phyloP scores from a whole-genome alignment of 2,329 filamentous ascomycete species.

The Neofusicoccum umdonicola region DNA sequence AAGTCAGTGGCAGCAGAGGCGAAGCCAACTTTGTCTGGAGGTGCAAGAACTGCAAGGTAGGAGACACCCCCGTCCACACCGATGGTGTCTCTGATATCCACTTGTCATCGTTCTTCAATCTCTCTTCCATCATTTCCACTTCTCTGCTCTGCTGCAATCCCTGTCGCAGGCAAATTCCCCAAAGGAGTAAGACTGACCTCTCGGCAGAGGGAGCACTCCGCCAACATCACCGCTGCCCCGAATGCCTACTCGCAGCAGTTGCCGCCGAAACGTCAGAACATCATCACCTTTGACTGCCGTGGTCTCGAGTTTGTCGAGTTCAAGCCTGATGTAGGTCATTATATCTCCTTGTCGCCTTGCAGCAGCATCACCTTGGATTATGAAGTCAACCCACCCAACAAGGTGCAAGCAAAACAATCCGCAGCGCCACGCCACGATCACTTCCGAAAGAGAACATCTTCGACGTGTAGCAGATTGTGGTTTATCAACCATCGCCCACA shows the following conservation, averaged over 20 bases:
- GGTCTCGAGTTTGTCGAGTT: slow-evolving; percentile 92
- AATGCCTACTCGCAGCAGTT: slow-evolving; percentile 68
- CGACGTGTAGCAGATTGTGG: no score
- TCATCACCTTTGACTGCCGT: slow-evolving; percentile 90
- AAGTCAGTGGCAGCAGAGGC: slow-evolving; percentile 87
- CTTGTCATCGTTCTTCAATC: background rate
- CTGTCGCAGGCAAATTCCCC: slow-evolving; percentile 16
- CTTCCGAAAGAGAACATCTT: no score
- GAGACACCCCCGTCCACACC: background rate
- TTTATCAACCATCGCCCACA: background rate
- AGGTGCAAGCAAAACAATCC: no score
- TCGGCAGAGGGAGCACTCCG: slow-evolving; percentile 74
- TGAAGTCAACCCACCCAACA: no score
- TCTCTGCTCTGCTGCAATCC: background rate
- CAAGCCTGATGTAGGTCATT: slow-evolving; percentile 70
- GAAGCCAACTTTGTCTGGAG: slow-evolving; percentile 99
- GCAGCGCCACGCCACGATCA: no score
- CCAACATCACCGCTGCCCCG: slow-evolving; percentile 74
- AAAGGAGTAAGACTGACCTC: slow-evolving; percentile 1
- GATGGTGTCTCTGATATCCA: no score
- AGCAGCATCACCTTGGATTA: no score
- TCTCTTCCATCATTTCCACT: background rate
- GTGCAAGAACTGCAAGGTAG: slow-evolving; percentile 95
- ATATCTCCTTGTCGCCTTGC: background rate
- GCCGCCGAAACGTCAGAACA: slow-evolving; percentile 71